Percentiles rank a stretch among this genome's conserved stretches.
Conservation (phyloP, 75 land plant species). For the Adiantum capillusveneris region DNA sequence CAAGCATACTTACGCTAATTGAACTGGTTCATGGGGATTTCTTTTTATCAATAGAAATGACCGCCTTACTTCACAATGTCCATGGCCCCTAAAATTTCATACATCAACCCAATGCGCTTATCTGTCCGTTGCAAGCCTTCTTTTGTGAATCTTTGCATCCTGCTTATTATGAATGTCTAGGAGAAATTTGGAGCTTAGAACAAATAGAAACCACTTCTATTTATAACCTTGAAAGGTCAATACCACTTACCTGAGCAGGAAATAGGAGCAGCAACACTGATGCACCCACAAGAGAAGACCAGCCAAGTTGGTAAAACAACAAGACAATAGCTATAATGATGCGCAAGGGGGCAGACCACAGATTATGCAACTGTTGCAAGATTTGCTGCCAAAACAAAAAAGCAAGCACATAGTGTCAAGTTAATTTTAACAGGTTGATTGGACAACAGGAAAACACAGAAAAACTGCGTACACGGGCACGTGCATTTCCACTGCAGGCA, state of each 20-base stretch:
- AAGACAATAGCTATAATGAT: conserved; percentile 62
- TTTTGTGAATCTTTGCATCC: conserved; percentile 61
- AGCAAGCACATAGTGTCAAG: too few species aligned
- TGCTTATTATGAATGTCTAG: conserved; percentile 78
- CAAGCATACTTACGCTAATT: background rate
- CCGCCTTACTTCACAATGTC: conserved; percentile 81
- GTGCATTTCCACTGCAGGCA: too few species aligned
- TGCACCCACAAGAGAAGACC: conserved; percentile 76
- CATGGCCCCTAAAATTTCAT: conserved; percentile 93
- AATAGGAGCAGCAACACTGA: conserved; percentile 70
- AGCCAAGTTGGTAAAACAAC: conserved; percentile 75
- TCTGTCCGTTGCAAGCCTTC: conserved; percentile 94
- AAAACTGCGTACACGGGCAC: too few species aligned
- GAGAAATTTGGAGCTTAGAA: too few species aligned
- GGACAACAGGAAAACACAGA: too few species aligned
- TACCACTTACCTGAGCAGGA: conserved; percentile 56
- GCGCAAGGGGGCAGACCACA: conserved; percentile 96
- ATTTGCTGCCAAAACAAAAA: conserved; percentile 44
- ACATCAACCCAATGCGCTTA: conserved; percentile 89
- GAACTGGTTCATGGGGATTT: background rate
- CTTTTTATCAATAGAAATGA: too few species aligned
- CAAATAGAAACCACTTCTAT: too few species aligned
- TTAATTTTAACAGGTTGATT: too few species aligned
- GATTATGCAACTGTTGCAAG: conserved; percentile 66
- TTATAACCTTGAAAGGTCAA: too few species aligned